Conservation (phyloP, 2,329 filamentous ascomycete genomes). For the Phialocephala subalpina region DNA sequence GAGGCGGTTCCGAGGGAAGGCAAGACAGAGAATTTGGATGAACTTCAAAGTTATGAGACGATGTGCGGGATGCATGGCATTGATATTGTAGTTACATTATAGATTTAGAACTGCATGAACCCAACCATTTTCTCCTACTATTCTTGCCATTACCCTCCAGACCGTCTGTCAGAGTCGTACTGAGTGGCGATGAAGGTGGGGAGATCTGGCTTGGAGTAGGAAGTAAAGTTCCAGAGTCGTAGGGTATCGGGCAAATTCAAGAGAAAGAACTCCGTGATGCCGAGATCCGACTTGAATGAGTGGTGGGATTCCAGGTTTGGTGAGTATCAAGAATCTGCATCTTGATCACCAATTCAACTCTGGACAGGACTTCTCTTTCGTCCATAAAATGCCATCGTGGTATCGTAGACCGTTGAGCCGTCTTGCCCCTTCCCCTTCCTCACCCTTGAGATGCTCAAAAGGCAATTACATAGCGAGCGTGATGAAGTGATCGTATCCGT, state of each 20-base stretch:
- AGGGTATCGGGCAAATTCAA: neutral
- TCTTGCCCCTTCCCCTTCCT: neutral
- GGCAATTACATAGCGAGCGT: neutral
- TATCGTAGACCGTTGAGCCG: neutral
- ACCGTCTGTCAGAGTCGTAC: neutral
- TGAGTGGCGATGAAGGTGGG: neutral
- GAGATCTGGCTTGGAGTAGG: neutral
- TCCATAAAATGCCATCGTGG: neutral
- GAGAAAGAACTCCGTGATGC: neutral
- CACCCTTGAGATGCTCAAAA: neutral
- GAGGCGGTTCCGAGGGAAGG: neutral
- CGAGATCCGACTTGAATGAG: neutral
- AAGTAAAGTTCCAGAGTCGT: neutral
- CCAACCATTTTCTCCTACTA: neutral
- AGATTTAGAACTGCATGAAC: neutral
- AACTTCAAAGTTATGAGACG: neutral
- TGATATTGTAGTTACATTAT: neutral
- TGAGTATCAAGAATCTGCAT: neutral
- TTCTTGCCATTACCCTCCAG: neutral
- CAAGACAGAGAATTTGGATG: neutral
- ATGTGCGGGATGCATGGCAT: neutral
- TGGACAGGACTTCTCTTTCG: neutral
- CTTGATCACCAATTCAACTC: constrained; percentile 6
- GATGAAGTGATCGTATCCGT: constrained; percentile 4
- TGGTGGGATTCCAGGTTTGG: neutral